These are phyloP conservation scores for Spergularia azorica DNA, from an alignment of 179 eudicot species.

Conservation along the genomic window DNA sequence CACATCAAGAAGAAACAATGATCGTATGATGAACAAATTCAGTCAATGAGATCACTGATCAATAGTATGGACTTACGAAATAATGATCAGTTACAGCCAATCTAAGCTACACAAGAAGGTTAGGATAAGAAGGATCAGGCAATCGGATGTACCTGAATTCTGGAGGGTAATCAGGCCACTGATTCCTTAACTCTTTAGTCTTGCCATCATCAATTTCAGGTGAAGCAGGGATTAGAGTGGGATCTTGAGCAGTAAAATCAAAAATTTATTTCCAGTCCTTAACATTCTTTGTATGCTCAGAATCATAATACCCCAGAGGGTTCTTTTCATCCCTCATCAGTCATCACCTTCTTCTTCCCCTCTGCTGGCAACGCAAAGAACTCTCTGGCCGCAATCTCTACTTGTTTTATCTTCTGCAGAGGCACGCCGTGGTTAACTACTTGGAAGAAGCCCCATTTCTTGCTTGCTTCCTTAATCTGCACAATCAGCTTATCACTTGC, in stretches of 20 bases:
- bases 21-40: no score
- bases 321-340: conserved; percentile 41
- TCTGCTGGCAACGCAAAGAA: conserved; percentile 40
- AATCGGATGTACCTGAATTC: conserved; percentile 28
- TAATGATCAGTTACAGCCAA: no score
- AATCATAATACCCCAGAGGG: conserved; percentile 48
- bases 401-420: conserved; percentile 21
- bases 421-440: conserved; percentile 64
- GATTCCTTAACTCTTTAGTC: conserved; percentile 16
- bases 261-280: conserved; percentile 58
- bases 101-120: neutral
- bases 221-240: conserved; percentile 25
- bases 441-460: conserved; percentile 61
- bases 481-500: no score
- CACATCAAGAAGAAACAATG: neutral
- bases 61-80: no score
- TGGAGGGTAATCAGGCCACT: conserved; percentile 35
- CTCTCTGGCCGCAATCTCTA: conserved; percentile 29
- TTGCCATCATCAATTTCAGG: conserved; percentile 15
- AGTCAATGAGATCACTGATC: no score
- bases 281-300: conserved; percentile 52
- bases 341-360: conserved; percentile 48
- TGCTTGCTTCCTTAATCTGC: conserved; percentile 31
- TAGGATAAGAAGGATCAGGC: neutral
- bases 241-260: conserved; percentile 31